Evolutionary conservation across 208 protist genomes (phyloP), one percentile per base, ranked within the genome.

Genomic region (Angomonas deanei): DNA sequence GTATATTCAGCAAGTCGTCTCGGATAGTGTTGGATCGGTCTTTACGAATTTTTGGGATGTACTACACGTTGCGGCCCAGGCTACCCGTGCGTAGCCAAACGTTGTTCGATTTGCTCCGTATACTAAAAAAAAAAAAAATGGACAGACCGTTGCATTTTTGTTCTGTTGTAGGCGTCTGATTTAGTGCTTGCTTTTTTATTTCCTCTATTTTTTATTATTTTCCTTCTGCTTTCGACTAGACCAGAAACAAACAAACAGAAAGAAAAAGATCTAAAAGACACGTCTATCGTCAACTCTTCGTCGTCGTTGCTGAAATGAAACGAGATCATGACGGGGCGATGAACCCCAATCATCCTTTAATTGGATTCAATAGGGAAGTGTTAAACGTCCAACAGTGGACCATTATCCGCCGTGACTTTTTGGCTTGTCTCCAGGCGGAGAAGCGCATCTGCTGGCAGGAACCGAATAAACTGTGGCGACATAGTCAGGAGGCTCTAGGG

Each of bases 1-100:
- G 70, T 96, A 90, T 58, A 76, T 99, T 65, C 82, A 95, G 68
- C 91, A 80, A 64, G 80, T 98, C 30, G 96, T 99, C 30, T 91
- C 93, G 26, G 96, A 97, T 58, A 96, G 86, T 49, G 91, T 97
- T 0, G 93, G 82, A 23, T 96, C 94, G 21, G 68, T 97, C 42
- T 96, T 97, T 54, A 86, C 93, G 2, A 81, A 91, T 31, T 71
- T 98, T 17, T 90, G 91, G 82, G 96, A 98, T 63, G 81, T 78
- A 21, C 75, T 95, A 28, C 88, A 95, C 74, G 85, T 80, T 5
- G 88, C 88, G n/a, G 81, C 85, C 15, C 88, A 94, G 36, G 84
- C 84, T 1, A 87, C 84, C 3, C 76, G 88, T 24, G 66, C 74
- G 24, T 94, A 61, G 71, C 19, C 5, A 21, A 1, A 23, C 5